Conservation (phyloP, 768 basidiomycete genomes). For the Cystobasidium onofrii region DNA sequence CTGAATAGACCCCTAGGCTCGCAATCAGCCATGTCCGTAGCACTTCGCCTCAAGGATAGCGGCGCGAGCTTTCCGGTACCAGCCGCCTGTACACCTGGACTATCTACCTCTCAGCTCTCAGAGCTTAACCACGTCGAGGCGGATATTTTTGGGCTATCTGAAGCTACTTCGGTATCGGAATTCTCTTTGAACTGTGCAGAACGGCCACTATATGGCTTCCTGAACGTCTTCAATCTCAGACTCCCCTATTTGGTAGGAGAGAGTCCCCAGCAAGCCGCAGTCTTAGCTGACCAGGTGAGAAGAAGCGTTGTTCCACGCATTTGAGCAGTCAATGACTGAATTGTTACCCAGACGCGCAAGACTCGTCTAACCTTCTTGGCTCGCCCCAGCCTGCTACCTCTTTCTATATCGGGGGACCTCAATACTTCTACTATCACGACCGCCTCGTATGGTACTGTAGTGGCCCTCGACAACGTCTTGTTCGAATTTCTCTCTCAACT, state of each 20-base stretch:
- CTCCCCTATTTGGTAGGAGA: neutral
- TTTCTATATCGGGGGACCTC: neutral
- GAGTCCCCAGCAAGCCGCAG: constrained; percentile 2
- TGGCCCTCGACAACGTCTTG: neutral
- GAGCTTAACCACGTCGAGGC: neutral
- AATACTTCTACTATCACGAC: neutral
- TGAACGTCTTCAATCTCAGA: neutral
- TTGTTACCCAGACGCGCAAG: constrained; percentile 15
- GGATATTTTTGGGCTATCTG: constrained; percentile 1
- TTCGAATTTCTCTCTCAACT: neutral
- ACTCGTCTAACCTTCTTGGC: constrained; percentile 2
- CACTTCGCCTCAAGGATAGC: neutral
- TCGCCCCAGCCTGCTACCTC: neutral
- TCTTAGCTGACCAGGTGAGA: neutral
- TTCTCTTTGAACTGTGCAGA: neutral
- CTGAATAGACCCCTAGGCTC: neutral
- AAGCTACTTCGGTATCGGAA: neutral
- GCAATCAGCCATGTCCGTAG: neutral
- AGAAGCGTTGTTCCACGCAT: too few species aligned
- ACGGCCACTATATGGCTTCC: constrained; percentile 9
- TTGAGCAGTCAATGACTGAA: too few species aligned
- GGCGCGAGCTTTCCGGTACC: constrained; percentile 22
- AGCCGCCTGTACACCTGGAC: neutral
- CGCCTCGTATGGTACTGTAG: neutral
- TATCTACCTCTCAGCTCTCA: neutral